Base-by-base conservation (phyloP, 164 flowering plant genomes). In the Chimonanthus salicifolius region DNA sequence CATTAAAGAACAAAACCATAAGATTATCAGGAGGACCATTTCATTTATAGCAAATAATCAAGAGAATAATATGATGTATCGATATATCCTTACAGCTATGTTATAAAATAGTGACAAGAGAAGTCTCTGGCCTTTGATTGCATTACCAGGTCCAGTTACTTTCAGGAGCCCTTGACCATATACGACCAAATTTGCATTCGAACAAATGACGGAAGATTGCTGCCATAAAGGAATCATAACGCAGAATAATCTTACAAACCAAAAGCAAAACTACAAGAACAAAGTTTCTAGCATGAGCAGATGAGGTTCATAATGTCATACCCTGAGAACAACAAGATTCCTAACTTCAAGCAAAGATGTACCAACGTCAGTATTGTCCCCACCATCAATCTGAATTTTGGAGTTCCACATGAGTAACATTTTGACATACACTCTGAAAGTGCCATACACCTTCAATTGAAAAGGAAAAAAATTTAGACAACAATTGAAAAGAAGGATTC, bases 341-440 rank as follows among this genome's bases (percentile, higher is more conserved):
- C 97, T 84, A 70, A 87, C 90, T 86, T 94, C 98, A 80, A 94
- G 95, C 70, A 89, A 75, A 67, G 98, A 94, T 18, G 94, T 81
- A 46, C 90, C 84, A 68, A 91, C 92, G 76, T 79, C 73, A 49
- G 88, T 73, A 77, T 87, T 84, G 74, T 87, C 94, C 48, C 90
- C 92, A 75, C 94, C 98, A 85, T 94, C 97, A 73, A 94, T 86
- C 80, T 83, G 85, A 70, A 94, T 91, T 79, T 82, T 75, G 33
- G 98, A 94, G 82, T 94, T 89, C 97, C 89, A 85, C 98, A 94
- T 92, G 58, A 94, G 94, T 71, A 94, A 78, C 92, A 92, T 90
- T 77, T 94, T 94, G 69, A 89, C 85, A 77, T 86, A 80, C 76
- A 92, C 83, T 76, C 97, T 81, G 74, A 92, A 80, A 73, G 97